A percentile compares a stretch with the other conserved stretches of the same genome.
These are phyloP conservation scores for Chrysanthemum seticuspe DNA, from an alignment of 129 eudicot genomes.

Conservation along the genomic window DNA sequence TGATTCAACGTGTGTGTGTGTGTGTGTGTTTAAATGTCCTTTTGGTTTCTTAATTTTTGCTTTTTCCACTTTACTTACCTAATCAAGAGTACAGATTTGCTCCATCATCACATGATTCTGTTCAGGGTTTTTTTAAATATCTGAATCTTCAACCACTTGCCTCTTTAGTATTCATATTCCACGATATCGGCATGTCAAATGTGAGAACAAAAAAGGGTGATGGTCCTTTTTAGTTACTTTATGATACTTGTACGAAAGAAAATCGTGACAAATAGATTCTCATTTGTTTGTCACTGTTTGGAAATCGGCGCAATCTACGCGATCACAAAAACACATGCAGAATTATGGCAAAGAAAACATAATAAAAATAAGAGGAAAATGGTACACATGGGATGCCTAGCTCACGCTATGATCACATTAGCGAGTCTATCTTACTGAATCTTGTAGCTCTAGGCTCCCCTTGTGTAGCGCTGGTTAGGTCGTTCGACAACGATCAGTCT, in stretches of 20 bases:
- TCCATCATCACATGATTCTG: neutral
- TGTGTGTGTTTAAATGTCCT: neutral
- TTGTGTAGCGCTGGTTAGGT: too few species aligned
- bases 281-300: neutral
- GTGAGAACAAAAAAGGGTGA: neutral
- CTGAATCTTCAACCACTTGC: neutral
- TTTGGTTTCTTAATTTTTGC: neutral
- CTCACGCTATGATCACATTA: too few species aligned
- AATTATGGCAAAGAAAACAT: too few species aligned
- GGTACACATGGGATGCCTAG: too few species aligned
- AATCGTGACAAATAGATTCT: neutral
- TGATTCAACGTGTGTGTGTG: neutral
- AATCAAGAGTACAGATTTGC: neutral
- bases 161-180: neutral
- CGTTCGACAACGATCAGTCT: too few species aligned
- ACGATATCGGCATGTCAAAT: constrained; percentile 1
- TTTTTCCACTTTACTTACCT: neutral
- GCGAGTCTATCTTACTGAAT: too few species aligned
- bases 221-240: neutral
- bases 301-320: too few species aligned
- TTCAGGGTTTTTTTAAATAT: neutral
- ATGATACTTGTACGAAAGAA: neutral
- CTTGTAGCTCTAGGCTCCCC: too few species aligned
- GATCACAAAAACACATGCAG: too few species aligned
- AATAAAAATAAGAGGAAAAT: too few species aligned